Evolutionary conservation across 192 early-diverging fungal genomes (phyloP).

Genomic region (Backusella mclennaniae): DNA sequence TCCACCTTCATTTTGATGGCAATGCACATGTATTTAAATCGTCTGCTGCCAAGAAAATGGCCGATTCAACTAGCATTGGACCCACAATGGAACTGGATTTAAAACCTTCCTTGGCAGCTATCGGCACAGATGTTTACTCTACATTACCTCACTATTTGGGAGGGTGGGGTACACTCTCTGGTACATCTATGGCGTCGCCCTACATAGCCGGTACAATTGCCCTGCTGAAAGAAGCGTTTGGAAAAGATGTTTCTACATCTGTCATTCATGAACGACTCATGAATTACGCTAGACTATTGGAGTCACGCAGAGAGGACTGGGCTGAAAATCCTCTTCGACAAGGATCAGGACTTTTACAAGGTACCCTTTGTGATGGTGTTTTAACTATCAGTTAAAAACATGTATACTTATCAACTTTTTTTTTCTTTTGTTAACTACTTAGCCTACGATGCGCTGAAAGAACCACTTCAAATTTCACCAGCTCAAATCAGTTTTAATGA

Average conservation of each 20-base stretch:
- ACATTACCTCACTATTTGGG: slow-evolving; percentile 44
- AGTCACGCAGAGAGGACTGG: neutral
- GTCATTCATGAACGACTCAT: slow-evolving; percentile 34
- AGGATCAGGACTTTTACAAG: slow-evolving; percentile 56
- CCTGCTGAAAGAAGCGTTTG: slow-evolving; percentile 36
- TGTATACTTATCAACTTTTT: neutral
- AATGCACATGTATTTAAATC: slow-evolving; percentile 37
- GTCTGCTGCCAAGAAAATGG: slow-evolving; percentile 61
- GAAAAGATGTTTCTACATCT: slow-evolving; percentile 10
- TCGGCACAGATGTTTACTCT: slow-evolving; percentile 55
- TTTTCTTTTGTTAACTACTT: neutral
- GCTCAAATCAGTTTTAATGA: slow-evolving; percentile 55
- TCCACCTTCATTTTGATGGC: slow-evolving; percentile 48
- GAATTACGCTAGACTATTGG: slow-evolving; percentile 26
- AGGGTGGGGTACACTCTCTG: slow-evolving; percentile 42
- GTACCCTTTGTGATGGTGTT: slow-evolving; percentile 9
- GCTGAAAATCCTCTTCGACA: slow-evolving; percentile 39
- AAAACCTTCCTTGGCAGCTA: slow-evolving; percentile 48
- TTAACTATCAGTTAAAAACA: neutral
- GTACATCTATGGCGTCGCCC: slow-evolving; percentile 65
- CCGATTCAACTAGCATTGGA: slow-evolving; percentile 73
- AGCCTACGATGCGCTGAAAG: slow-evolving; percentile 41
- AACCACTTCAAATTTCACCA: slow-evolving; percentile 38
- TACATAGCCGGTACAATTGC: slow-evolving; percentile 53
- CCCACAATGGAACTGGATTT: slow-evolving; percentile 63